These are phyloP conservation scores for Lactifluus echinatus DNA, from an alignment of 768 basidiomycete species.

Conservation along the genomic window DNA sequence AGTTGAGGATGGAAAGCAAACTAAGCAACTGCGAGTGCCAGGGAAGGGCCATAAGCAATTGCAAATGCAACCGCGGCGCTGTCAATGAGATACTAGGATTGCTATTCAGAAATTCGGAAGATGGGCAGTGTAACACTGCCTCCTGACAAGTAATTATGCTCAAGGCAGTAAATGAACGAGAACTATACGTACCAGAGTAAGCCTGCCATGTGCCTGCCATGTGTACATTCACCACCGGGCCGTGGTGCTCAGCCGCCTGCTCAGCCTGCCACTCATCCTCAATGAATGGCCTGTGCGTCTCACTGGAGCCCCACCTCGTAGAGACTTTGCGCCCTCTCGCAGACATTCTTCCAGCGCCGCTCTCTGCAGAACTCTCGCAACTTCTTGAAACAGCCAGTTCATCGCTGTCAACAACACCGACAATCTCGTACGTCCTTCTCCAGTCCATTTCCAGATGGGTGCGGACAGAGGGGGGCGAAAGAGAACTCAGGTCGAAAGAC, in stretches of 20 bases:
- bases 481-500: conserved; percentile 30
- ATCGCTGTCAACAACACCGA: conserved; percentile 10
- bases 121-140: neutral
- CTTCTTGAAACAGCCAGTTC: conserved; percentile 28
- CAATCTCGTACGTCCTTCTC: conserved; percentile 57
- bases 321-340: conserved; percentile 40
- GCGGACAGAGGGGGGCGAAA: conserved; percentile 41
- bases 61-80: neutral
- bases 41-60: neutral
- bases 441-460: conserved; percentile 60
- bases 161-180: too few species aligned
- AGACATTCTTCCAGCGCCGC: conserved; percentile 37
- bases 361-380: conserved; percentile 34
- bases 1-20: neutral
- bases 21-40: conserved; percentile 8
- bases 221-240: too few species aligned
- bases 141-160: neutral
- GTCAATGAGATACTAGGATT: too few species aligned
- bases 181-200: too few species aligned
- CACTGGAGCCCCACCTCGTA: conserved; percentile 57
- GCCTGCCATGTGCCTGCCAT: too few species aligned
- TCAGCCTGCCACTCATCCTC: too few species aligned
- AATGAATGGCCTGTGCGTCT: conserved; percentile 40
- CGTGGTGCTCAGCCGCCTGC: too few species aligned
- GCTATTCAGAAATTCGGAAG: too few species aligned